These are phyloP conservation scores for Entophlyctis helioformis DNA, from an alignment of 192 early-diverging fungal genomes.

Conservation along the genomic window DNA sequence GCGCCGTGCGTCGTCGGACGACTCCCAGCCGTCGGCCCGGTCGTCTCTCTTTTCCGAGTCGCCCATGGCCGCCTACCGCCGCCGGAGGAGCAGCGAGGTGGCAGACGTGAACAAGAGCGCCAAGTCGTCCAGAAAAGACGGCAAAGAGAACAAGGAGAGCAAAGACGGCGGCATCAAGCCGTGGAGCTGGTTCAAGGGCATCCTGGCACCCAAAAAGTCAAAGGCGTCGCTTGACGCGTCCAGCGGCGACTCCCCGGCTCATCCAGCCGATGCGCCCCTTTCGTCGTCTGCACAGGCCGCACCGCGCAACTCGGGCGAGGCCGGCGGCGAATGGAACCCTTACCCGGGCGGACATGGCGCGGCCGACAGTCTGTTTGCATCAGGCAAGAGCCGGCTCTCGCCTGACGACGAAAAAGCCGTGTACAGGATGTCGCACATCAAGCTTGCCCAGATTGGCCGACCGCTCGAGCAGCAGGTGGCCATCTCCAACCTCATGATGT, in stretches of 20 bases:
- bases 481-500: constrained; percentile 41
- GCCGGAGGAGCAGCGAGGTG: too few relatives aligned
- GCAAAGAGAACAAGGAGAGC: constrained; percentile 2
- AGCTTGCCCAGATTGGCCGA: constrained; percentile 27
- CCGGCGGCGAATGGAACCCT: constrained; percentile 11
- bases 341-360: constrained; percentile 5
- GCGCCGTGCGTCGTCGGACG: too few relatives aligned
- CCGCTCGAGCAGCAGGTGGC: constrained; percentile 33
- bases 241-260: not conserved
- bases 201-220: constrained; percentile 1
- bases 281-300: too few relatives aligned
- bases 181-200: constrained; percentile 8
- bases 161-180: not conserved
- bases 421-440: constrained; percentile 33
- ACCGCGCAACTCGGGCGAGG: not conserved
- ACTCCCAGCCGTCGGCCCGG: too few relatives aligned
- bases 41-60: too few relatives aligned
- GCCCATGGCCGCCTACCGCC: too few relatives aligned
- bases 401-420: constrained; percentile 20
- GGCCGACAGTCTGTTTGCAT: not conserved
- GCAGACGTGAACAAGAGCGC: too few relatives aligned
- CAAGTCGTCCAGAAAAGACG: too few relatives aligned
- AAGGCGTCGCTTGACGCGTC: not conserved
- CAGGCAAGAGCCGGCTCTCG: constrained; percentile 4
- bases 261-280: not conserved